A percentile compares a stretch with the other conserved stretches of the same genome.
Conservation (phyloP, 176 grass and related monocot genomes). For the Rhipidocladum racemiflorum region DNA sequence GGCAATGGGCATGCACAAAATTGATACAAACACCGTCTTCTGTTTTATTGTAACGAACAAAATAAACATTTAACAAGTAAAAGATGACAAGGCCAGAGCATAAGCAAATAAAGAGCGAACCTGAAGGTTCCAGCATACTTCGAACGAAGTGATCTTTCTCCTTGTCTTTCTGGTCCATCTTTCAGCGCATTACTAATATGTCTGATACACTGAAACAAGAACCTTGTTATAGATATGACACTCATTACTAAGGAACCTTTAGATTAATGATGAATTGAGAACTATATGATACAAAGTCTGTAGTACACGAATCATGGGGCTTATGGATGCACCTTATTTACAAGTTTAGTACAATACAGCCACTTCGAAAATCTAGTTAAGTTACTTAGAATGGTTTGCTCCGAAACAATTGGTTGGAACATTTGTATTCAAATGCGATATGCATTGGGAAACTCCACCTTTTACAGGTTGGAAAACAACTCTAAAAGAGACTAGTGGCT, state of each 20-base stretch:
- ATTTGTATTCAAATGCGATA: neutral
- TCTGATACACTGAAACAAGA: neutral
- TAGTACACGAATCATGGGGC: neutral
- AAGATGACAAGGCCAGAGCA: neutral
- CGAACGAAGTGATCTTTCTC: neutral
- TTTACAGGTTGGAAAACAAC: neutral
- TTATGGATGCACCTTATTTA: conserved; percentile 20
- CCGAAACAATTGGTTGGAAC: neutral
- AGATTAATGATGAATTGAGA: neutral
- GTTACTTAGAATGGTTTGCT: neutral
- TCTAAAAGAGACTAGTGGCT: neutral
- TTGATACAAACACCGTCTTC: neutral
- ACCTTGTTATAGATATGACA: neutral
- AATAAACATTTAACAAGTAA: neutral
- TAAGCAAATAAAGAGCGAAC: neutral
- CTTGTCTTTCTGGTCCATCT: neutral
- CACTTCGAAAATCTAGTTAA: neutral
- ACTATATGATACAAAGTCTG: neutral
- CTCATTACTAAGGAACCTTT: neutral
- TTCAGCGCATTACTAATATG: neutral
- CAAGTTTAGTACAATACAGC: neutral
- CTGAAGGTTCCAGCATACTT: neutral
- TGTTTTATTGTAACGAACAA: neutral
- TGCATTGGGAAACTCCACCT: neutral
- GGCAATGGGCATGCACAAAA: neutral